phyloP scores from a whole-genome alignment of 2,329 filamentous ascomycete genomes.

The Penicillium sp. region DNA sequence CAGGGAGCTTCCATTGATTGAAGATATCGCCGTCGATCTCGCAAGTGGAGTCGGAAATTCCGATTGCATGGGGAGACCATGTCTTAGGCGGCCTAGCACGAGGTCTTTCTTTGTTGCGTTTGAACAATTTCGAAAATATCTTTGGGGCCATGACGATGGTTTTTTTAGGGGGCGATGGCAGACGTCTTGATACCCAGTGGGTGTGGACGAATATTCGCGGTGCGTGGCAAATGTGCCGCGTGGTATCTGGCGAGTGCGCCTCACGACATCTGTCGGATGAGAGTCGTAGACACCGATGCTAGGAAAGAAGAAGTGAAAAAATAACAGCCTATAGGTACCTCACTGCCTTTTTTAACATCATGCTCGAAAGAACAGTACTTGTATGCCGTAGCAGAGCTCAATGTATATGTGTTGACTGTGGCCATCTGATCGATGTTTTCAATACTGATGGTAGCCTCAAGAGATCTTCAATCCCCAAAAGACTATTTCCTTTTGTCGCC shows the following conservation, averaged over 20 bases:
- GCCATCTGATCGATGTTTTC: no score
- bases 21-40: constrained; percentile 9
- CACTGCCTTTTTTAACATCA: no score
- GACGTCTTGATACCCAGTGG: background rate
- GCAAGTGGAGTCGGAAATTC: constrained; percentile 10
- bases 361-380: no score
- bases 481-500: no score
- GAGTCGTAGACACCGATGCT: no score
- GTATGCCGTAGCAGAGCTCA: background rate
- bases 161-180: background rate
- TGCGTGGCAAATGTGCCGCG: background rate
- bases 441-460: no score
- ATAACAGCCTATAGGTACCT: no score
- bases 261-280: no score
- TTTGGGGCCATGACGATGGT: constrained; percentile 5
- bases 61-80: constrained; percentile 3
- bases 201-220: background rate
- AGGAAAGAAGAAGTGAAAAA: no score
- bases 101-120: background rate
- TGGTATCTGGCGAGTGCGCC: no score
- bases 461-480: no score
- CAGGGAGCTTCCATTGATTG: constrained; percentile 10
- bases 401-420: no score
- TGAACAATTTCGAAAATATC: constrained; percentile 1
- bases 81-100: background rate